Base-by-base conservation (phyloP, 306 rosid genomes). In the Crotalaria pallida region DNA sequence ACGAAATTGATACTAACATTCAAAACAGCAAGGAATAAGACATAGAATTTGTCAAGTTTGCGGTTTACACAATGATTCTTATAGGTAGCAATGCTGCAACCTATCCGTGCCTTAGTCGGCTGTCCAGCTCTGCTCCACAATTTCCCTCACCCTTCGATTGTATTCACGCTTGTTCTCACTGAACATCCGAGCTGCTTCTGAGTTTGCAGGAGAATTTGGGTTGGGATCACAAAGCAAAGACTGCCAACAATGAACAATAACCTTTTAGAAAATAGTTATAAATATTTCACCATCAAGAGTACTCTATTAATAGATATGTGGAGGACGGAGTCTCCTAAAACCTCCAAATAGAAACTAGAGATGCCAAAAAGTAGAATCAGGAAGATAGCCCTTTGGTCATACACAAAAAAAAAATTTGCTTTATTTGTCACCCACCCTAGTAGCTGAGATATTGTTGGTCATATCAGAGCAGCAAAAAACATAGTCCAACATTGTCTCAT, bases 41-140 rank as follows among this genome's bases (percentile, higher is more conserved):
- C 53, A 72, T 69, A 55, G 47, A 65, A 63, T 71, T 68, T 44
- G 69, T 69, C 61, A 80, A 24, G 79, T 61, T 79, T 61, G 72
- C 78, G 65, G 81, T 61, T 79, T 61, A 68, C 78, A 70, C 65
- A 74, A 74, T 38, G 65, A 55, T 73, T 82, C 77, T 65, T 49
- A 43, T 36, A 16, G 57, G 58, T 13, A 43, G 61, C 68, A 53
- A 53, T 43, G 66, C 68, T 43, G 66, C 68, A 50, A 66, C 62
- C 70, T 22, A 65, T 69, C 58, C 76, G 59, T 33, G 53, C 77
- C 70, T 61, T 83, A 85, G 72, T 89, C 96, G 10, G 96, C 96
- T 18, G 96, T 89, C 96, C 96, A 89, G 65, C 96, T 89, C 84
- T 89, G 96, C 81, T 89, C 96, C 76, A 89, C 96, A 15, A 89